A percentile compares a stretch with the other conserved stretches of the same genome.
Evolutionary conservation across 208 protist species (phyloP).

Genomic region (Acanthamoeba quina): DNA sequence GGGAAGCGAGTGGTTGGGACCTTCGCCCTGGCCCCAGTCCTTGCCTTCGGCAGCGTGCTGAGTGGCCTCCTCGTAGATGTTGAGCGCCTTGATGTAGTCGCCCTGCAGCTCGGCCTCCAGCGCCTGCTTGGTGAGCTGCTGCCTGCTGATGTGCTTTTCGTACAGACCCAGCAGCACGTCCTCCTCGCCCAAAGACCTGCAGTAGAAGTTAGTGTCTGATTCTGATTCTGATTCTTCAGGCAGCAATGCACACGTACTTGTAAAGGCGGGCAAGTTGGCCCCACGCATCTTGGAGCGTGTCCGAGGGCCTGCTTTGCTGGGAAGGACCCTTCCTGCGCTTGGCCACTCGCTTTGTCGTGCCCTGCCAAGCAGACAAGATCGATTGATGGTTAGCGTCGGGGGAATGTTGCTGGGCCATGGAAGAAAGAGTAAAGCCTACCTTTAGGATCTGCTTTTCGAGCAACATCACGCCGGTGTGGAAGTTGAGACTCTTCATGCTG

Average conservation of each 20-base stretch:
- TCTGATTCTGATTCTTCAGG: not conserved
- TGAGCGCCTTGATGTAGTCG: constrained; percentile 82
- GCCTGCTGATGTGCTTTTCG: constrained; percentile 80
- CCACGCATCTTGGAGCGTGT: constrained; percentile 70
- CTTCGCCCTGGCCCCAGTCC: constrained; percentile 12
- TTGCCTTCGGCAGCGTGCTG: constrained; percentile 40
- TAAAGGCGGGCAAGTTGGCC: constrained; percentile 78
- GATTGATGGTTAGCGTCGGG: not conserved
- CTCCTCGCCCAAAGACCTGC: constrained; percentile 84
- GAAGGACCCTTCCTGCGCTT: constrained; percentile 60
- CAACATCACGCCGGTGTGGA: constrained; percentile 81
- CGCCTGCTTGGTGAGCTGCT: constrained; percentile 80
- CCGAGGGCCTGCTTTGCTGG: not conserved
- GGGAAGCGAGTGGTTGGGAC: not conserved
- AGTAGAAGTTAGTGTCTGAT: constrained; percentile 27
- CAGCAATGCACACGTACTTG: not conserved
- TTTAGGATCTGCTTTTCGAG: constrained; percentile 84
- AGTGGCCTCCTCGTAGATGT: constrained; percentile 81
- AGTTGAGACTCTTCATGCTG: constrained; percentile 78
- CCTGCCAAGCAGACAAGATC: not conserved
- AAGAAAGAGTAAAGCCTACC: not conserved
- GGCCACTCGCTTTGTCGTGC: constrained; percentile 40
- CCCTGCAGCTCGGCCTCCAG: constrained; percentile 84
- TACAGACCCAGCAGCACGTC: constrained; percentile 86
- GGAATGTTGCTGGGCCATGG: not conserved